A percentile compares a stretch with the other conserved stretches of the same genome.
These are phyloP conservation scores for Colletotrichum echinochloae DNA, from an alignment of 2,329 filamentous ascomycete species.

Conservation along the genomic window DNA sequence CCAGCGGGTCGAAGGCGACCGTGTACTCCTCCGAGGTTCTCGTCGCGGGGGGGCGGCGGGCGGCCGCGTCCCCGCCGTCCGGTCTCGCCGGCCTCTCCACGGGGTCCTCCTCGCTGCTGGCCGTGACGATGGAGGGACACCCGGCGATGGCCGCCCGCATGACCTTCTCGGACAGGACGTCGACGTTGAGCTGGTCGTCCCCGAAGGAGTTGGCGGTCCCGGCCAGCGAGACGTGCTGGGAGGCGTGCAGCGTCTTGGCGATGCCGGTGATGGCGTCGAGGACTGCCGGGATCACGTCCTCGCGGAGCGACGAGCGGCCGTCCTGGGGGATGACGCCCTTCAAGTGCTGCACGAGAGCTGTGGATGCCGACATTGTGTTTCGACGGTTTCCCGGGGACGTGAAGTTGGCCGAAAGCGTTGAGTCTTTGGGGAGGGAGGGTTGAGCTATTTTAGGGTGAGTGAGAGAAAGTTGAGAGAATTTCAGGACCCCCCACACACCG, in stretches of 20 bases:
- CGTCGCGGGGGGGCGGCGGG: not conserved
- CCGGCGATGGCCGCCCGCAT: conserved; percentile 58
- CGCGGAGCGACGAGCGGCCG: conserved; percentile 50
- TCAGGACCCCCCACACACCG: conserved; percentile 18
- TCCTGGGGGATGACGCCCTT: conserved; percentile 43
- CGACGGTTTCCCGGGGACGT: not conserved
- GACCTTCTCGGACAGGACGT: conserved; percentile 62
- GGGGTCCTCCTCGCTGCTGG: conserved; percentile 72
- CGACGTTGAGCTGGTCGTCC: conserved; percentile 70
- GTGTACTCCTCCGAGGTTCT: conserved; percentile 61
- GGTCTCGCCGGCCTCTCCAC: conserved; percentile 53
- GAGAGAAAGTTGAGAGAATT: conserved; percentile 36
- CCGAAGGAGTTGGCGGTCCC: conserved; percentile 69
- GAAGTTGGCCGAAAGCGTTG: conserved; percentile 18
- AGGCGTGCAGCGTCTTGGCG: conserved; percentile 55
- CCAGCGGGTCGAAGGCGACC: conserved; percentile 72
- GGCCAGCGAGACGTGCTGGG: conserved; percentile 59
- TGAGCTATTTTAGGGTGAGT: conserved; percentile 38
- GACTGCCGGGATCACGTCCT: conserved; percentile 62
- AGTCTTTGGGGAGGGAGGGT: conserved; percentile 19
- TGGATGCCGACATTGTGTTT: conserved; percentile 15
- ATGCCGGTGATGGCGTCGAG: conserved; percentile 60
- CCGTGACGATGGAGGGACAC: conserved; percentile 60
- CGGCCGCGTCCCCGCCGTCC: not conserved
- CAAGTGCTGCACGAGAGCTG: conserved; percentile 41